Evolutionary conservation across 768 basidiomycete species (phyloP).

Genomic region (Gloeophyllum trabeum): DNA sequence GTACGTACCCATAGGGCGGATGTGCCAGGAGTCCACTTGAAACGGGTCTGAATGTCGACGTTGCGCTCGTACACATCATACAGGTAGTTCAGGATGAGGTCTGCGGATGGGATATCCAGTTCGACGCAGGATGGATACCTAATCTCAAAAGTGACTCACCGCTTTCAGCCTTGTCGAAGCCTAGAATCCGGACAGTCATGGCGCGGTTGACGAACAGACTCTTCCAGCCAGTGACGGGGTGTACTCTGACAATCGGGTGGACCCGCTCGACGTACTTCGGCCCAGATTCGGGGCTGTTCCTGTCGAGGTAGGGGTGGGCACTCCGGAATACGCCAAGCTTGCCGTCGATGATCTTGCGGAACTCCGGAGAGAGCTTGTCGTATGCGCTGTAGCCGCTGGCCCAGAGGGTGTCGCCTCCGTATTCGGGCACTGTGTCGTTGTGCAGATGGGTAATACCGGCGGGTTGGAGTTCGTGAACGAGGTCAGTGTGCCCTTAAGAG

Average conservation of each 20-base stretch:
- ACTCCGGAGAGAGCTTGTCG: conserved; percentile 43
- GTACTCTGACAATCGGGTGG: conserved; percentile 46
- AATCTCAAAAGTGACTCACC: conserved; percentile 44
- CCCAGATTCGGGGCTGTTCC: conserved; percentile 33
- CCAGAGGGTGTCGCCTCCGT: conserved; percentile 47
- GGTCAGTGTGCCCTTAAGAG: conserved; percentile 28
- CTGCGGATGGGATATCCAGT: conserved; percentile 30
- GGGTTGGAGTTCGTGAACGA: neutral
- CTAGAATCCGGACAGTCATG: conserved; percentile 43
- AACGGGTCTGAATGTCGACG: conserved; percentile 27
- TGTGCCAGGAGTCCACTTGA: conserved; percentile 31
- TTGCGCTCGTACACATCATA: conserved; percentile 1
- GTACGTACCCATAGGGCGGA: conserved; percentile 42
- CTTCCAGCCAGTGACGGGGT: conserved; percentile 56
- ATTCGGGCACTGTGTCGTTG: conserved; percentile 15
- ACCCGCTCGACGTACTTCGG: conserved; percentile 39
- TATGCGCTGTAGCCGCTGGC: conserved; percentile 48
- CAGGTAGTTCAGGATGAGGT: neutral
- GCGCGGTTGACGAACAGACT: conserved; percentile 43
- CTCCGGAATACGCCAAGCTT: no score
- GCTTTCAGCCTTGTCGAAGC: conserved; percentile 42
- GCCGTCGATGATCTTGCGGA: conserved; percentile 46
- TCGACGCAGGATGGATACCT: conserved; percentile 39
- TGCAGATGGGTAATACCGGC: neutral
- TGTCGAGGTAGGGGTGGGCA: conserved; percentile 41